Evolutionary conservation across 805 yeast species (phyloP), one percentile per base, ranked within the genome.

Genomic region (Candida anglica): DNA sequence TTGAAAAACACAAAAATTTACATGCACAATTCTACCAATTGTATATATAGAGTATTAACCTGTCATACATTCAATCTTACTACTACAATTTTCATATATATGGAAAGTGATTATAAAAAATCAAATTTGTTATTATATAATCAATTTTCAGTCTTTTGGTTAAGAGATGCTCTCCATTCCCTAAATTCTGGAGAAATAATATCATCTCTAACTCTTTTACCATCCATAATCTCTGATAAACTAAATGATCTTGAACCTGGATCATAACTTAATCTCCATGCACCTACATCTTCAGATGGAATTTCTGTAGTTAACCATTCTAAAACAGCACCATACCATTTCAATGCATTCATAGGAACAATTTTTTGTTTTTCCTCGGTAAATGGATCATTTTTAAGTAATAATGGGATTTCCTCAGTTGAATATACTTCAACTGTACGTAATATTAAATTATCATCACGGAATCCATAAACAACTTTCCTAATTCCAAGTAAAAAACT

Each of bases 401-500:
- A 37, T 2, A 80, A 37, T 2, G 98, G 98, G 16, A 91, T 70
- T 43, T 86, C 84, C 23, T 82, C 88, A 0, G 95, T 82, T 33
- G 74, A 66, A 54, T 63, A 88, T 38, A 83, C 79, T 58, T 93
- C 98, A 2, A 86, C 77, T 3, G 81, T 60, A 41, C 72, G 65
- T 36, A 91, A 60, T n/a, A 72, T 56, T 27, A 82, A 68, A 21
- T 76, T 60, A 13, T 83, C 83, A 53, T 87, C 94, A 45, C 96
- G 72, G 58, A 84, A 93, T 0, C 97, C 99, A 52, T 86, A 86
- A 3, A 85, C 72, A 4, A 91, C 71, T 38, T 75, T 74, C n/a
- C 83, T 79, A 15, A 93, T 73, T 3, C 98, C 98, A 28, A 86
- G 68, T 15, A 93, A 64, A 56, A 88, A 93, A 42, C 95, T 83